Evolutionary conservation across 768 basidiomycete genomes (phyloP).

Genomic region (Naganishia vishniacii): DNA sequence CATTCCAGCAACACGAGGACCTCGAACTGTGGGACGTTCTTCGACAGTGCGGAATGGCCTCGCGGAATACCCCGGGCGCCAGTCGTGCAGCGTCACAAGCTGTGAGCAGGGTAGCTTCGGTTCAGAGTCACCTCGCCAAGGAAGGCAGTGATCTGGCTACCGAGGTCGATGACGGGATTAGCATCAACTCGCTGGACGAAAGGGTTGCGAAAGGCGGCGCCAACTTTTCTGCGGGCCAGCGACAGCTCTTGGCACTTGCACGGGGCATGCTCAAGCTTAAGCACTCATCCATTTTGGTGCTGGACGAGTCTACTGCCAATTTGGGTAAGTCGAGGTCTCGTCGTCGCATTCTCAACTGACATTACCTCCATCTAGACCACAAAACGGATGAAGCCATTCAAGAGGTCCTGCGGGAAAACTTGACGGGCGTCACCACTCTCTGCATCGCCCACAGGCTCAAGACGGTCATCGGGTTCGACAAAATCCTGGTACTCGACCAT

Average conservation of each 20-base stretch:
- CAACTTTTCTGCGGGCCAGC: conserved; percentile 52
- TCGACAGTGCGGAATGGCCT: conserved; percentile 39
- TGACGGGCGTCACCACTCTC: conserved; percentile 54
- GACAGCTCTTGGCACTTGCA: conserved; percentile 60
- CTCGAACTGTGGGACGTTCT: conserved; percentile 39
- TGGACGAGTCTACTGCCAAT: conserved; percentile 56
- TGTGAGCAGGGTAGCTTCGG: conserved; percentile 27
- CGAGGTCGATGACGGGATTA: conserved; percentile 40
- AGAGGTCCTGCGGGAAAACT: conserved; percentile 53
- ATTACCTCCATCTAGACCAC: conserved; percentile 50
- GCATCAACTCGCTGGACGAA: conserved; percentile 46
- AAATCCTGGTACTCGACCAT: conserved; percentile 57
- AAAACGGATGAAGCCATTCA: conserved; percentile 60
- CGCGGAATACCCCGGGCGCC: conserved; percentile 20
- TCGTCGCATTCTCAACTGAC: not conserved
- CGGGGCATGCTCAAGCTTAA: conserved; percentile 53
- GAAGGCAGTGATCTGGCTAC: conserved; percentile 8
- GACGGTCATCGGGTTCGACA: conserved; percentile 60
- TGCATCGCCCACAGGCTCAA: conserved; percentile 57
- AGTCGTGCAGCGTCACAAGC: conserved; percentile 27
- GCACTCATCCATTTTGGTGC: conserved; percentile 56
- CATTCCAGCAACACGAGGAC: conserved; percentile 44
- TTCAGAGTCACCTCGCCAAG: conserved; percentile 22
- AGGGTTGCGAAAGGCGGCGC: conserved; percentile 49
- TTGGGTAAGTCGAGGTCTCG: conserved; percentile 26